A percentile compares a stretch with the other conserved stretches of the same genome.
Evolutionary conservation across 2,329 filamentous ascomycete genomes (phyloP).

Genomic region (Phyllosticta citriasiana): DNA sequence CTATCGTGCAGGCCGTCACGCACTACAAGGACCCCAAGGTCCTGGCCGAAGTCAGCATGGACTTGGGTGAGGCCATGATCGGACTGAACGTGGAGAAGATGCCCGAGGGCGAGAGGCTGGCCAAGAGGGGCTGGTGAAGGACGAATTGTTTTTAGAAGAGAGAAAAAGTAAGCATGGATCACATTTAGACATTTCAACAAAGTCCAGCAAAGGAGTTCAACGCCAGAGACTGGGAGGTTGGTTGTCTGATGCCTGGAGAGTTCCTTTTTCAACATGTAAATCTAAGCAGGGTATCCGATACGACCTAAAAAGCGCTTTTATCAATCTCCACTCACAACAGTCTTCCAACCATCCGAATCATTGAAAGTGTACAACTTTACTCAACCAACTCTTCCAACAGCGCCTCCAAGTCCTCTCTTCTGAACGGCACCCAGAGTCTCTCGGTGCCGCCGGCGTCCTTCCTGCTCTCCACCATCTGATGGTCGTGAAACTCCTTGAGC

Average conservation of each 20-base stretch:
- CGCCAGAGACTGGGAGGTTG: not conserved
- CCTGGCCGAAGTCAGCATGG: constrained; percentile 75
- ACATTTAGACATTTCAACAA: not conserved
- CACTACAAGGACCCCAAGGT: constrained; percentile 81
- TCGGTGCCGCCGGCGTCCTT: constrained; percentile 82
- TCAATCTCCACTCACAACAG: constrained; percentile 55
- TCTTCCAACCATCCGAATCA: not conserved
- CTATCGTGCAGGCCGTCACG: constrained; percentile 89
- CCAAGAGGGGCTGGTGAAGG: constrained; percentile 70
- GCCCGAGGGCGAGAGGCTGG: constrained; percentile 70
- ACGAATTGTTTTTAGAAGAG: not conserved
- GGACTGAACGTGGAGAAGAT: constrained; percentile 80
- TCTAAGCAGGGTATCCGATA: constrained; percentile 15
- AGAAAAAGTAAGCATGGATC: not conserved
- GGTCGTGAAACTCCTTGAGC: constrained; percentile 95
- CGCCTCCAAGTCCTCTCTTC: constrained; percentile 77
- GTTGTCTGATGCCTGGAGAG: not conserved
- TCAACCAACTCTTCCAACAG: constrained; percentile 65
- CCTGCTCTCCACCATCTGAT: constrained; percentile 88
- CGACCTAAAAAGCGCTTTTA: constrained; percentile 56
- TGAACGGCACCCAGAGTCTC: constrained; percentile 73
- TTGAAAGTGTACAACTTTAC: not conserved
- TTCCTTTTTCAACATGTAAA: not conserved
- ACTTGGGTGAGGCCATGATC: constrained; percentile 95
- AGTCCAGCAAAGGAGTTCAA: not conserved